phyloP scores from a whole-genome alignment of 108 stramenopile species.

The Nitzschia palea region DNA sequence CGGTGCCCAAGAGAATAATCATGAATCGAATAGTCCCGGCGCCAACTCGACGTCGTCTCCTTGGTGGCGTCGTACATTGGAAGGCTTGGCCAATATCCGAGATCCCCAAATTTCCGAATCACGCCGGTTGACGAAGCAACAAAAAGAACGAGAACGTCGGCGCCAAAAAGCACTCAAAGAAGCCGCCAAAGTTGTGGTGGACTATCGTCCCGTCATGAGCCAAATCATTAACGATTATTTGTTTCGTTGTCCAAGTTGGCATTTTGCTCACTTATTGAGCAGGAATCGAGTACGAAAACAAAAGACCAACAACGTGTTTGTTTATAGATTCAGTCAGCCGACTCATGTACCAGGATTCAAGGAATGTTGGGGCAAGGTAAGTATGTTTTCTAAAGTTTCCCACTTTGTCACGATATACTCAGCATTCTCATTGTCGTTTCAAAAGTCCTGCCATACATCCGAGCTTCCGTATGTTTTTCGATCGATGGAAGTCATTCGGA shows the following conservation, averaged over 20 bases:
- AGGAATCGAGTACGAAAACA: constrained; percentile 33
- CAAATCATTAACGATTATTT: constrained; percentile 86
- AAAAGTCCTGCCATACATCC: constrained; percentile 73
- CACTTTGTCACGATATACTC: neutral
- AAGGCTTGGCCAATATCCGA: neutral
- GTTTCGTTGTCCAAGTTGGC: constrained; percentile 82
- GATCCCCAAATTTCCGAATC: neutral
- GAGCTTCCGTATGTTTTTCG: constrained; percentile 87
- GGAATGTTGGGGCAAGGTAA: constrained; percentile 70
- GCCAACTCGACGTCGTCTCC: neutral
- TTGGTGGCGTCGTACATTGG: constrained; percentile 3
- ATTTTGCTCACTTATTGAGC: constrained; percentile 58
- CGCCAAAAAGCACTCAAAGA: constrained; percentile 49
- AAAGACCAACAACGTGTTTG: constrained; percentile 60
- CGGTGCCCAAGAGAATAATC: constrained; percentile 15
- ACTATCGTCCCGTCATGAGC: constrained; percentile 82
- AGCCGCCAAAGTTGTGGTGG: constrained; percentile 66
- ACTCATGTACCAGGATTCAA: constrained; percentile 79
- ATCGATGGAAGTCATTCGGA: constrained; percentile 64
- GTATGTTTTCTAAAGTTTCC: neutral
- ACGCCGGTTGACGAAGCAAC: constrained; percentile 13
- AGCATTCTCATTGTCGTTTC: neutral
- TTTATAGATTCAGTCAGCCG: constrained; percentile 81
- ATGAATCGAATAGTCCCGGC: neutral
- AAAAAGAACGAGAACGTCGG: constrained; percentile 15